These are phyloP conservation scores for Scheffersomyces segobiensis DNA, from an alignment of 1,139 yeast species.

Conservation along the genomic window DNA sequence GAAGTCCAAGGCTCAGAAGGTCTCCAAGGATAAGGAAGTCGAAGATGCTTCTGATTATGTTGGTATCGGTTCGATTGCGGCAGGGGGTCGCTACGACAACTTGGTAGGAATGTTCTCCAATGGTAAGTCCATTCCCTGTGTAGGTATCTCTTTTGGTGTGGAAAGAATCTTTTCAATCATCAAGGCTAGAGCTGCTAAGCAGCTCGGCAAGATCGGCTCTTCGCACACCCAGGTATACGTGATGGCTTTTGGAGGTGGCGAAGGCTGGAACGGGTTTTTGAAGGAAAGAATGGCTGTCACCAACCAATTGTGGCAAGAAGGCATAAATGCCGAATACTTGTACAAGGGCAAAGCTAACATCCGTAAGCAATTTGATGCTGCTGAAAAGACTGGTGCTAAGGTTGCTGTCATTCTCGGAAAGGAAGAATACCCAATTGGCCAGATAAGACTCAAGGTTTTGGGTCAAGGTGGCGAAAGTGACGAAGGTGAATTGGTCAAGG, in stretches of 20 bases:
- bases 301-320: conserved; percentile 80
- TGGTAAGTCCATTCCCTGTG: conserved; percentile 94
- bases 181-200: conserved; percentile 65
- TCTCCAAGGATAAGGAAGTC: conserved; percentile 44
- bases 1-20: conserved; percentile 52
- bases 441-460: conserved; percentile 78
- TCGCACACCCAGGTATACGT: conserved; percentile 89
- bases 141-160: conserved; percentile 94
- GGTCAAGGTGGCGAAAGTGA: conserved; percentile 90
- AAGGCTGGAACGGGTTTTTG: conserved; percentile 89
- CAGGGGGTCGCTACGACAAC: conserved; percentile 97
- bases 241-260: conserved; percentile 99
- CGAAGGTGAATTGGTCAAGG: conserved; percentile 75
- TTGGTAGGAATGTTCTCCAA: conserved; percentile 95
- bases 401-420: conserved; percentile 92
- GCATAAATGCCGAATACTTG: conserved; percentile 85
- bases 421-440: conserved; percentile 82
- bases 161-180: conserved; percentile 91
- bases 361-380: conserved; percentile 95
- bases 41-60: conserved; percentile 97
- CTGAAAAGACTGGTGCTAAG: conserved; percentile 91
- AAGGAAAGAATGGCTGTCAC: conserved; percentile 88
- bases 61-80: conserved; percentile 97
- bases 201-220: conserved; percentile 64
- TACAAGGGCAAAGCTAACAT: conserved; percentile 92